A percentile compares a stretch with the other conserved stretches of the same genome.
Evolutionary conservation across 1,284 basidiomycete species (phyloP).

Genomic region (Fomitopsis betulina): DNA sequence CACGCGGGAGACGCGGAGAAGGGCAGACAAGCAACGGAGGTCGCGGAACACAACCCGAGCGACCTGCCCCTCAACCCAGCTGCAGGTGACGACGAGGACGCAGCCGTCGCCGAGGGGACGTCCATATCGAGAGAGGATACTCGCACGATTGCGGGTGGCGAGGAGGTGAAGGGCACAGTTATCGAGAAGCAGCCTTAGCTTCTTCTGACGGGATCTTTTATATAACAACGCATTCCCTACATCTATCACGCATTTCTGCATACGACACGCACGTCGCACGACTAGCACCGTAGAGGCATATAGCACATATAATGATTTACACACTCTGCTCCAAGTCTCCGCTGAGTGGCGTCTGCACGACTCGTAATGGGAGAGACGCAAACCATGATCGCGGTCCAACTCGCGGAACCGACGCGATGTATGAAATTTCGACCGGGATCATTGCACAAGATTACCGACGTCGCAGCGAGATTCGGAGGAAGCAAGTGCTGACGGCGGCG

Average conservation of each 20-base stretch:
- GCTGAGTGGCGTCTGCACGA: neutral
- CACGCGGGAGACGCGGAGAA: conserved; percentile 19
- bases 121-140: conserved; percentile 8
- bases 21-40: conserved; percentile 11
- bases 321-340: too few species aligned
- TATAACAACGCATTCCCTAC: neutral
- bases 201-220: neutral
- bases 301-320: neutral
- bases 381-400: neutral
- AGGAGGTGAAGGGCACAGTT: neutral
- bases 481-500: neutral
- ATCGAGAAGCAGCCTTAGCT: neutral
- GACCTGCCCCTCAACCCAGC: conserved; percentile 3
- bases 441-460: neutral
- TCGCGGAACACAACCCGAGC: conserved; percentile 8
- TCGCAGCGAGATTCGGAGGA: neutral
- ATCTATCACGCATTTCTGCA: neutral
- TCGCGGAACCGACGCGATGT: neutral
- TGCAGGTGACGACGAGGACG: conserved; percentile 7
- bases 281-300: neutral
- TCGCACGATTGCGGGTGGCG: neutral
- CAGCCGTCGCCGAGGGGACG: neutral
- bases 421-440: neutral
- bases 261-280: neutral
- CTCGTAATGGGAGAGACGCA: neutral